Conservation (phyloP, 139 green algal species). For the Pseudopediastrum boryanum region DNA sequence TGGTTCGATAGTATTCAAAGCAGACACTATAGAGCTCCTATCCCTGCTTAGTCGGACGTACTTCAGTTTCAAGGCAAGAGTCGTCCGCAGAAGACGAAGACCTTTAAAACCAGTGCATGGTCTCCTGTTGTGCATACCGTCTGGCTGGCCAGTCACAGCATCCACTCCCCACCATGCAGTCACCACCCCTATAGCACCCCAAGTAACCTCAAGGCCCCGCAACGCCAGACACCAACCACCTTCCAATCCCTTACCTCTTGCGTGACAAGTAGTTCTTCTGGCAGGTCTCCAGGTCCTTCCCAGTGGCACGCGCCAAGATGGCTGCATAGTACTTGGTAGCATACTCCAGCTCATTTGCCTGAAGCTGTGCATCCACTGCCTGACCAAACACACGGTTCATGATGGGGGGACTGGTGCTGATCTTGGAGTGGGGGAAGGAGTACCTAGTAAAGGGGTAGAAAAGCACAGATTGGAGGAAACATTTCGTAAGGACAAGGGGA, state of each 20-base stretch:
- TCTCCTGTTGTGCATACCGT: too few species aligned
- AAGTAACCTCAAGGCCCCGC: background rate
- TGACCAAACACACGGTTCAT: slow-evolving; percentile 67
- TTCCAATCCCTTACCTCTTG: slow-evolving; percentile 48
- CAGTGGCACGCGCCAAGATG: slow-evolving; percentile 63
- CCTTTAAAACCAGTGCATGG: too few species aligned
- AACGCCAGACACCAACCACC: background rate
- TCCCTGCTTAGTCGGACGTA: too few species aligned
- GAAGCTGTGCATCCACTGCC: slow-evolving; percentile 66
- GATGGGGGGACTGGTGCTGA: slow-evolving; percentile 44
- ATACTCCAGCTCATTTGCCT: slow-evolving; percentile 65
- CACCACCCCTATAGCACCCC: too few species aligned
- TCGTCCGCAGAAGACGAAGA: too few species aligned
- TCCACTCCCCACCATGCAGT: too few species aligned
- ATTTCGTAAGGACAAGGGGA: background rate
- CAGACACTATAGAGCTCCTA: too few species aligned
- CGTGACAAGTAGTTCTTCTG: slow-evolving; percentile 65
- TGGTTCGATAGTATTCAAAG: too few species aligned
- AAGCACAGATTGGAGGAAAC: background rate
- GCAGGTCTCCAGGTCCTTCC: slow-evolving; percentile 61
- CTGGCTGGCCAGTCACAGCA: too few species aligned
- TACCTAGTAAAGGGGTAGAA: slow-evolving; percentile 37
- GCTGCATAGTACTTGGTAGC: slow-evolving; percentile 70
- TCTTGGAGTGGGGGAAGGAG: slow-evolving; percentile 67
- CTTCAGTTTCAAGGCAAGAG: too few species aligned